phyloP scores from a whole-genome alignment of 352 stramenopile species.

The Pythium biforme region DNA sequence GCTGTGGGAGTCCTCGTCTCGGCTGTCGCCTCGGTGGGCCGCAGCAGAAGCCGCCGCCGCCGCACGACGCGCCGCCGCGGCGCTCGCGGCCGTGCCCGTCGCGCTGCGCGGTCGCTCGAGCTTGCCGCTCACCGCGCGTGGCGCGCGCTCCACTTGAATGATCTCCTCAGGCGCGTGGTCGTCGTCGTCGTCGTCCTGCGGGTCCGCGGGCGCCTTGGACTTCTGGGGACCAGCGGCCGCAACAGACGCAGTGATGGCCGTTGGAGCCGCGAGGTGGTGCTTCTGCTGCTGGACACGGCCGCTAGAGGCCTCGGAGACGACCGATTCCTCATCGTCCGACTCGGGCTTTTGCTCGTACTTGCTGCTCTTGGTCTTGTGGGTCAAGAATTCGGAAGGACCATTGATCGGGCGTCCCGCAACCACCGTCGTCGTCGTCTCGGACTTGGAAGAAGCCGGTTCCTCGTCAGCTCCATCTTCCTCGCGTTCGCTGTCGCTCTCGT shows the following conservation, averaged over 20 bases:
- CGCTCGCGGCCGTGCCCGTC: slow-evolving; percentile 25
- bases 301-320: slow-evolving; percentile 27
- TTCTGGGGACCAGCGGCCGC: neutral
- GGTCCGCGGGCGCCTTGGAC: slow-evolving; percentile 18
- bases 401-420: no score
- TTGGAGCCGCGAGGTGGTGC: neutral
- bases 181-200: slow-evolving; percentile 29
- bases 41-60: slow-evolving; percentile 12
- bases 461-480: slow-evolving; percentile 7
- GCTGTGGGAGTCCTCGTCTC: slow-evolving; percentile 12
- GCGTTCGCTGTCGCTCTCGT: slow-evolving; percentile 25
- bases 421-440: neutral
- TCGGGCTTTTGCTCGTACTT: slow-evolving; percentile 38
- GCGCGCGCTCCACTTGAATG: slow-evolving; percentile 42
- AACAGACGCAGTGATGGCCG: neutral
- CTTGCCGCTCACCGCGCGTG: slow-evolving; percentile 28
- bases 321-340: slow-evolving; percentile 41
- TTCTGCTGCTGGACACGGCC: slow-evolving; percentile 18
- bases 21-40: slow-evolving; percentile 19
- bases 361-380: slow-evolving; percentile 4
- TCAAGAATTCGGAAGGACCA: slow-evolving; percentile 15
- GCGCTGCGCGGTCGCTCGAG: slow-evolving; percentile 53
- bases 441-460: neutral
- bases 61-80: slow-evolving; percentile 18
- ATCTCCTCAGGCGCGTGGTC: slow-evolving; percentile 41